Conservation (phyloP, 768 basidiomycete genomes). For the Calocera cornea region DNA sequence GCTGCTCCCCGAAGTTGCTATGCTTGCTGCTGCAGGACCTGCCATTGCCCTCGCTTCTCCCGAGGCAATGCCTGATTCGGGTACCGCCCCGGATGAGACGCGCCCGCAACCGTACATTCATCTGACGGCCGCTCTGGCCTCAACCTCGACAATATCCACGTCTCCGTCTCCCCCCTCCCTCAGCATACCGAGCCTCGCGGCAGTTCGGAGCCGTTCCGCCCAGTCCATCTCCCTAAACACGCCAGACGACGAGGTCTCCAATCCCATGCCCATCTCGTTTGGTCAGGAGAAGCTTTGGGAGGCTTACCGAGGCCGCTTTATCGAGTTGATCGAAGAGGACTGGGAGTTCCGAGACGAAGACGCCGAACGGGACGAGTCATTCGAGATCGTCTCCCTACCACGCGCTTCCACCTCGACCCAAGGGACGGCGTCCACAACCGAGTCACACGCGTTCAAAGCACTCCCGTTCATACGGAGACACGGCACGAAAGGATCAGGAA, state of each 20-base stretch:
- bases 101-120: not conserved
- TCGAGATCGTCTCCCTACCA: not conserved
- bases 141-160: not conserved
- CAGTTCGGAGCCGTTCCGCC: not conserved
- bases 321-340: not conserved
- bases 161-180: not conserved
- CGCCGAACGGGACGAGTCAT: not conserved
- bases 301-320: not conserved
- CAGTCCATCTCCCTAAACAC: not conserved
- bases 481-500: not conserved
- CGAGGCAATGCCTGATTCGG: not conserved
- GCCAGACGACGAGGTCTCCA: not conserved
- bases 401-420: not conserved
- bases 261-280: not conserved
- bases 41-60: not conserved
- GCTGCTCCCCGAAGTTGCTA: not conserved
- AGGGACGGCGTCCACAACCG: not conserved
- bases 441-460: not conserved
- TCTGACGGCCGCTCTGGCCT: not conserved
- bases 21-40: not conserved
- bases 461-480: not conserved
- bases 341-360: not conserved
- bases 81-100: not conserved
- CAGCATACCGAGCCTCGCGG: not conserved
- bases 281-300: not conserved